Percentiles rank a stretch among this genome's conserved stretches.
Evolutionary conservation across 352 stramenopile genomes (phyloP).

Genomic region (Pythium sp.): DNA sequence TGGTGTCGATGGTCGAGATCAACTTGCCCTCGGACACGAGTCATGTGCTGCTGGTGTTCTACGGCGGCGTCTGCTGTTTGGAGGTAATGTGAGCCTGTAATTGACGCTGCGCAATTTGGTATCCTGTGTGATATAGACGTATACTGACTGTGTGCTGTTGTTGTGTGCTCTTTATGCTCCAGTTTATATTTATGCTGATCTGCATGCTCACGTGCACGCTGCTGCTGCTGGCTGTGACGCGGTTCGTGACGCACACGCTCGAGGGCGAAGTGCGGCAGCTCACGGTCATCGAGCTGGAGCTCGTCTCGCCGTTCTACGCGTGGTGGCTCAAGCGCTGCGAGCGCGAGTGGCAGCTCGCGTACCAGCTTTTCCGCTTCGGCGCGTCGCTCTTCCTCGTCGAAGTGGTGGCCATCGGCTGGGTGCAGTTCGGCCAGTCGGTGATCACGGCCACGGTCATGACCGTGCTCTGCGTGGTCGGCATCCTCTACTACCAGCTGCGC

Average conservation of each 20-base stretch:
- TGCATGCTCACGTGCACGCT: conserved; percentile 70
- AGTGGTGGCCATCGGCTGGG: conserved; percentile 54
- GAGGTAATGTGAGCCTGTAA: conserved; percentile 32
- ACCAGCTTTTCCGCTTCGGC: conserved; percentile 57
- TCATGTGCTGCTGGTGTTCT: conserved; percentile 52
- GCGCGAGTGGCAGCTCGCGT: conserved; percentile 70
- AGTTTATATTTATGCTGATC: conserved; percentile 79
- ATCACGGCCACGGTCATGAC: conserved; percentile 45
- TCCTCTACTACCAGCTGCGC: conserved; percentile 66
- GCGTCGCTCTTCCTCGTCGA: conserved; percentile 62
- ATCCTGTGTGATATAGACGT: neutral
- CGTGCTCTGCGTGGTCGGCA: conserved; percentile 34
- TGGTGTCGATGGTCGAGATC: conserved; percentile 76
- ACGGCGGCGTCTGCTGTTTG: conserved; percentile 51
- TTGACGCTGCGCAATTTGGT: neutral
- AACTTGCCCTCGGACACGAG: conserved; percentile 43
- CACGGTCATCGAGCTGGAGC: conserved; percentile 54
- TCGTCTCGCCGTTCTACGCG: conserved; percentile 59
- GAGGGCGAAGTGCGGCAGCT: conserved; percentile 60
- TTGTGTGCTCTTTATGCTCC: neutral
- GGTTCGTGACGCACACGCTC: conserved; percentile 77
- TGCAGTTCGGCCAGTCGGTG: conserved; percentile 53
- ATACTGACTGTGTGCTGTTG: neutral
- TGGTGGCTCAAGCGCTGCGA: conserved; percentile 76
- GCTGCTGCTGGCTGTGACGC: conserved; percentile 68